Base-by-base conservation (phyloP, 345 rosid species). In the Aquilaria yunnanensis region DNA sequence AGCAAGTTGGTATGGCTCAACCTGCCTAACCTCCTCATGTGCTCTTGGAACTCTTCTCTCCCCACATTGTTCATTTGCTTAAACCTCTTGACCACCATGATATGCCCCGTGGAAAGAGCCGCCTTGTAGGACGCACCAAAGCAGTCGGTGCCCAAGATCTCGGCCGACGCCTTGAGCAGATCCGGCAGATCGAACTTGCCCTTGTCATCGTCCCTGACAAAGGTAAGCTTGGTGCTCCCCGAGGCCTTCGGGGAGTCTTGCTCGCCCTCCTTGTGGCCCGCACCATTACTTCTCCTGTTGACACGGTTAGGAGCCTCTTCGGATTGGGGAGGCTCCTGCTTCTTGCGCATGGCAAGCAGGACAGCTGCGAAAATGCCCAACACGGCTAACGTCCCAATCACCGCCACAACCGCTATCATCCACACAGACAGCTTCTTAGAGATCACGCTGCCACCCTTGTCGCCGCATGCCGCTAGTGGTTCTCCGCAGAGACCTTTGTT, bases 21-120 rank as follows among this genome's bases (percentile, higher is more conserved):
- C 68, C 87, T 85, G 33, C 99, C 96, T 2, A 90, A 10, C 56
- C 87, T 82, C 73, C 79, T 85, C 91, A 94, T 86, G 55, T 94
- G 97, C 73, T 85, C 96, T 23, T 77, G 86, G 52, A 94, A 90
- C 61, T 94, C 93, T 57, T 90, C 97, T 66, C 43, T 74, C 30
- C 89, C 91, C 14, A 75, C 81, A 57, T 84, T 94, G 51, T 94
- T 87, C 96, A 90, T 87, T 62, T 90, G 80, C 75, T 86, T 85
- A 67, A 79, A 87, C 66, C 99, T 81, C 81, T 90, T 94, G 6
- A 90, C 99, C 41, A 90, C 96, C 99, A 88, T 83, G 33, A 62
- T 32, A 0, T 67, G 12, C n/a, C 91, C 96, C 0, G 54, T 55
- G 0, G 68, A 3, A 6, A 83, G 78, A 0, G 81, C 75, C 2